phyloP scores from a whole-genome alignment of 345 rosid genomes.

The Zanthoxylum bungeanum region DNA sequence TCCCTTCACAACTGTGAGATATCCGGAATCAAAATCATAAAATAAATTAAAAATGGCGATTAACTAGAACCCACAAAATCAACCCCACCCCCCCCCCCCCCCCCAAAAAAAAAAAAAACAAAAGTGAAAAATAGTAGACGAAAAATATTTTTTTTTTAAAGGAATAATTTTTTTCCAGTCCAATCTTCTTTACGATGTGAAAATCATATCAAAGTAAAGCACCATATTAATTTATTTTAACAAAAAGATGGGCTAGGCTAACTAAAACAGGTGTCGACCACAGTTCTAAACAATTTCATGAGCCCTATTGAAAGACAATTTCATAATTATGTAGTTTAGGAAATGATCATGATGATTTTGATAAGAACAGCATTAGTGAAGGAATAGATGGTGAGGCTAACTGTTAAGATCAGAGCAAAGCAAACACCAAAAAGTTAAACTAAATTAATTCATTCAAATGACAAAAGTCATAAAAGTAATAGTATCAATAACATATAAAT shows the following conservation, averaged over 20 bases:
- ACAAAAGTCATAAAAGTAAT: constrained; percentile 1
- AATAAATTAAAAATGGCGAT: constrained; percentile 6
- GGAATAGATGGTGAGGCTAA: neutral
- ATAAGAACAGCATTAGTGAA: neutral
- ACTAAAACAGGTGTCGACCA: constrained; percentile 3
- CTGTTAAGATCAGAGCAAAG: neutral
- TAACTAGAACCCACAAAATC: neutral
- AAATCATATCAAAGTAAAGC: neutral
- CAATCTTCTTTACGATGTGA: constrained; percentile 10
- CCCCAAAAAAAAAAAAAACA: no score
- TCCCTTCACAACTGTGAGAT: constrained; percentile 59
- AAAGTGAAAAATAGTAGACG: constrained; percentile 2
- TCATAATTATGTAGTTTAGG: neutral
- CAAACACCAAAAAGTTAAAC: neutral
- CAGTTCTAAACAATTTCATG: neutral
- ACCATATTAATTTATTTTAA: no score
- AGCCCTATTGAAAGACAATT: neutral
- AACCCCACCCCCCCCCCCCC: no score
- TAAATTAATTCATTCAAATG: neutral
- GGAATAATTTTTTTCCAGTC: neutral
- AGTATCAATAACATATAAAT: neutral
- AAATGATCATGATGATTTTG: neutral
- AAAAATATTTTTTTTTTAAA: neutral
- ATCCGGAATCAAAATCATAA: constrained; percentile 24
- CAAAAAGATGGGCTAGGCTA: no score